phyloP scores from a whole-genome alignment of 768 basidiomycete genomes.

The Nidularia pulvinata region DNA sequence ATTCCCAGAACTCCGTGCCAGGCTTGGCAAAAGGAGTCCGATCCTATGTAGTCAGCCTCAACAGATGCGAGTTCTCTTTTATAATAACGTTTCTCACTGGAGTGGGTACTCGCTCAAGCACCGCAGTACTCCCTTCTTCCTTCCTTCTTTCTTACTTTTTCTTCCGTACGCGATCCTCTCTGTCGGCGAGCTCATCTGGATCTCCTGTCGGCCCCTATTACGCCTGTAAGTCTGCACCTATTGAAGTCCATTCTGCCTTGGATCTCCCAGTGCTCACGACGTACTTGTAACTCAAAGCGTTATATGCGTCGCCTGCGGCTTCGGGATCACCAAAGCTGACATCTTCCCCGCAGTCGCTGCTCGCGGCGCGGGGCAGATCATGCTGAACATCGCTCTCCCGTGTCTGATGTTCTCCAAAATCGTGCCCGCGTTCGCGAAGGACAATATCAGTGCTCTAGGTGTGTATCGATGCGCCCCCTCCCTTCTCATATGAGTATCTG shows the following conservation, averaged over 20 bases:
- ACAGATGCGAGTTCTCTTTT: too few relatives aligned
- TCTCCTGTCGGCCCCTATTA: slow-evolving; percentile 58
- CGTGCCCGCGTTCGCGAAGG: slow-evolving; percentile 59
- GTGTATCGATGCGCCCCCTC: too few relatives aligned
- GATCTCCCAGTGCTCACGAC: background rate
- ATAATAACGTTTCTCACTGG: too few relatives aligned
- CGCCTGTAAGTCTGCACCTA: slow-evolving; percentile 44
- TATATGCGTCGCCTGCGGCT: slow-evolving; percentile 54
- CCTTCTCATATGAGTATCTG: background rate
- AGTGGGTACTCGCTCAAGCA: too few relatives aligned
- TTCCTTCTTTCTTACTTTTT: too few relatives aligned
- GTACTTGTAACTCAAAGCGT: slow-evolving; percentile 32
- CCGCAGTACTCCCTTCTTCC: too few relatives aligned
- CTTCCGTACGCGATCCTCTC: slow-evolving; percentile 22
- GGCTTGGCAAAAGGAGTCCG: too few relatives aligned
- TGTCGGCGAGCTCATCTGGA: slow-evolving; percentile 56
- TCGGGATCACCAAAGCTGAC: slow-evolving; percentile 56
- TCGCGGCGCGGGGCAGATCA: slow-evolving; percentile 56
- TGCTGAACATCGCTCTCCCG: slow-evolving; percentile 65
- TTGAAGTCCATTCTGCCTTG: background rate
- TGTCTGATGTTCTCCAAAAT: slow-evolving; percentile 74
- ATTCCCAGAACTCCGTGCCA: too few relatives aligned
- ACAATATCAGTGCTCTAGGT: slow-evolving; percentile 60
- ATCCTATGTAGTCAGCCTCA: too few relatives aligned
- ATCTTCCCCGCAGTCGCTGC: slow-evolving; percentile 61